Evolutionary conservation across 2,329 filamentous ascomycete genomes (phyloP), one percentile per base, ranked within the genome.

Genomic region (Macrophomina tecta): DNA sequence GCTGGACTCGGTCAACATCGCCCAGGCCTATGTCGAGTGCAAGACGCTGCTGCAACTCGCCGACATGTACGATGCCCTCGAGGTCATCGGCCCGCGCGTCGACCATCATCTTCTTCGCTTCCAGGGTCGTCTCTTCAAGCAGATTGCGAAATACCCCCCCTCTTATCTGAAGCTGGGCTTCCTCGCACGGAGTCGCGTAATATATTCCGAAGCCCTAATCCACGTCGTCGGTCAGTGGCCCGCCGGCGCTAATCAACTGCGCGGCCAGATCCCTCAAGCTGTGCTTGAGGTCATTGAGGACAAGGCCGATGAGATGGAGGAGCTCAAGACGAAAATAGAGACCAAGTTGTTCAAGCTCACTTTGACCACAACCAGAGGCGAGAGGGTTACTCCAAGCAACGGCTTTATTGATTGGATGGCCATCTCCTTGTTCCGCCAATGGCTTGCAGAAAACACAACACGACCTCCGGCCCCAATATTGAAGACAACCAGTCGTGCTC

Each of bases 171-270:
- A 94, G 67, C 86, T 98, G 1, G 94, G 93, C 45, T 97, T 93
- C 73, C 85, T 97, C 49, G 90, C 93, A 8, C 89, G 92, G 52
- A 94, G 90, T 73, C 91, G 91, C 70, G 89, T 94, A 49, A 87
- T 90, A 68, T 91, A 94, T 75, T 80, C 80, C 34, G 85, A 98
- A 81, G 93, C 94, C 0, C 84, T 98, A 58, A 92, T 97, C 63
- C 94, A 98, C 74, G 93, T 97, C 0, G 94, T 97, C 0, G 94
- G 94, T 3, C 92, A 97, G 77, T 98, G 94, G 94, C 94, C 94
- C 0, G 83, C 87, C 0, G 93, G 91, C 16, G 87, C 93, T 72
- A 87, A 90, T 32, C 92, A 92, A 72, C 86, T 97, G 42, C 89
- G 92, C 67, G 66, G 66, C 40, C 60, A 64, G 32, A 49, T 64